Percentiles rank a stretch among this genome's conserved stretches.
Conservation (phyloP, 345 rosid genomes). For the Nephelium lappaceum region DNA sequence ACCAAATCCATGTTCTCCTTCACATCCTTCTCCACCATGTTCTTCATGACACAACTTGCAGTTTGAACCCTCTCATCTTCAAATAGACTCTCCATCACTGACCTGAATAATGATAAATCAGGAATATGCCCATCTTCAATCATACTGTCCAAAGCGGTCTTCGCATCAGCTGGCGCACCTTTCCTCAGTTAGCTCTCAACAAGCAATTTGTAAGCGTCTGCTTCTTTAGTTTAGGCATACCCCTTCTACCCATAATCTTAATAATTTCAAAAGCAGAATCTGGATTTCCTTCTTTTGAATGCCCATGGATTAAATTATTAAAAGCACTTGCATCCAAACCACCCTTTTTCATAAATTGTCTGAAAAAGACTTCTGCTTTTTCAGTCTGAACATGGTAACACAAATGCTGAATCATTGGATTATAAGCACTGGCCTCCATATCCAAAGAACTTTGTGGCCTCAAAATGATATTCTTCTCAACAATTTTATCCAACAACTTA, state of each 20-base stretch:
- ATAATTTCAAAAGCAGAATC: slow-evolving; percentile 77
- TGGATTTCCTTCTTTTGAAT: slow-evolving; percentile 83
- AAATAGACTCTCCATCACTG: slow-evolving; percentile 85
- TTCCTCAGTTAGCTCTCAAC: slow-evolving; percentile 86
- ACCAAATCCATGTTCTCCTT: slow-evolving; percentile 79
- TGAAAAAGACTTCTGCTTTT: slow-evolving; percentile 81
- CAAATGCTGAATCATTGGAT: slow-evolving; percentile 64
- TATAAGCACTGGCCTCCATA: slow-evolving; percentile 67
- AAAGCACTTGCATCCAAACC: slow-evolving; percentile 68
- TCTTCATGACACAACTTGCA: slow-evolving; percentile 87
- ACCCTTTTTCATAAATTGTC: slow-evolving; percentile 91
- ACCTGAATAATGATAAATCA: slow-evolving; percentile 63
- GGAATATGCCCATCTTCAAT: slow-evolving; percentile 80
- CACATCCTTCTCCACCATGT: slow-evolving; percentile 84
- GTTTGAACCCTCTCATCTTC: slow-evolving; percentile 91
- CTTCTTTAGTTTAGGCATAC: slow-evolving; percentile 72
- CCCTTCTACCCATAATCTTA: slow-evolving; percentile 83
- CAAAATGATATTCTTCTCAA: slow-evolving; percentile 78
- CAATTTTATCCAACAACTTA: slow-evolving; percentile 69
- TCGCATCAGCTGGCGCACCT: slow-evolving; percentile 94
- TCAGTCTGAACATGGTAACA: slow-evolving; percentile 70
- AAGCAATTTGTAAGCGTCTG: slow-evolving; percentile 68
- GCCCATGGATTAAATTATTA: slow-evolving; percentile 73
- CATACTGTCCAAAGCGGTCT: slow-evolving; percentile 84
- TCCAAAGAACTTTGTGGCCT: slow-evolving; percentile 68